A percentile compares a stretch with the other conserved stretches of the same genome.
These are phyloP conservation scores for Hyphopichia wangnamkhiaoensis DNA, from an alignment of 1,139 yeast genomes.

Conservation along the genomic window DNA sequence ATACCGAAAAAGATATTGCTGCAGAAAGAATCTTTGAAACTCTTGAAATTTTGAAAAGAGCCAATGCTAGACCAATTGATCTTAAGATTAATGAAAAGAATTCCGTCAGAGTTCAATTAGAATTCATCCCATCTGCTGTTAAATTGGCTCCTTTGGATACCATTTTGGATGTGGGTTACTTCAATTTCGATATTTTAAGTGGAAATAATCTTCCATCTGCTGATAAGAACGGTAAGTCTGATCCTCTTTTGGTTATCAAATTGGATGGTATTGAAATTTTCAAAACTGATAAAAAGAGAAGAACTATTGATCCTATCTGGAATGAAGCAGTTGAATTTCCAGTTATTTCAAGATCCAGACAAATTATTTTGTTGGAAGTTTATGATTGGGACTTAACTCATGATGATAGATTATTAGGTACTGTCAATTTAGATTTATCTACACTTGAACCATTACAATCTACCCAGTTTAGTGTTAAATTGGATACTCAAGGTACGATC, in stretches of 20 bases:
- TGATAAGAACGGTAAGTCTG: conserved; percentile 85
- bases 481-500: conserved; percentile 64
- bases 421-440: conserved; percentile 50
- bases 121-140: conserved; percentile 59
- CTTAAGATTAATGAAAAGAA: conserved; percentile 47
- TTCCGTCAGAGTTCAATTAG: conserved; percentile 49
- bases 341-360: conserved; percentile 62
- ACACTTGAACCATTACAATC: conserved; percentile 45
- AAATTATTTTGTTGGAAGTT: conserved; percentile 48
- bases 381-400: conserved; percentile 82
- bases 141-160: conserved; percentile 60
- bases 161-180: conserved; percentile 64
- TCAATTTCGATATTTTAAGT: conserved; percentile 55
- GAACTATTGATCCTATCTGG: conserved; percentile 70
- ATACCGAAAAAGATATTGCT: conserved; percentile 47
- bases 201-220: conserved; percentile 61
- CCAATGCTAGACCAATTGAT: conserved; percentile 47
- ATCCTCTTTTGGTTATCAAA: conserved; percentile 58
- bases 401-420: conserved; percentile 60
- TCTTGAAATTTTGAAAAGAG: conserved; percentile 50
- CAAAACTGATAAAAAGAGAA: conserved; percentile 63
- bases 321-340: conserved; percentile 62
- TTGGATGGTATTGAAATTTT: conserved; percentile 56
- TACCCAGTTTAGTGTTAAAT: conserved; percentile 46
- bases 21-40: conserved; percentile 53